A percentile compares a stretch with the other conserved stretches of the same genome.
Evolutionary conservation across 352 stramenopile genomes (phyloP).

Genomic region (Pythium chondricola): DNA sequence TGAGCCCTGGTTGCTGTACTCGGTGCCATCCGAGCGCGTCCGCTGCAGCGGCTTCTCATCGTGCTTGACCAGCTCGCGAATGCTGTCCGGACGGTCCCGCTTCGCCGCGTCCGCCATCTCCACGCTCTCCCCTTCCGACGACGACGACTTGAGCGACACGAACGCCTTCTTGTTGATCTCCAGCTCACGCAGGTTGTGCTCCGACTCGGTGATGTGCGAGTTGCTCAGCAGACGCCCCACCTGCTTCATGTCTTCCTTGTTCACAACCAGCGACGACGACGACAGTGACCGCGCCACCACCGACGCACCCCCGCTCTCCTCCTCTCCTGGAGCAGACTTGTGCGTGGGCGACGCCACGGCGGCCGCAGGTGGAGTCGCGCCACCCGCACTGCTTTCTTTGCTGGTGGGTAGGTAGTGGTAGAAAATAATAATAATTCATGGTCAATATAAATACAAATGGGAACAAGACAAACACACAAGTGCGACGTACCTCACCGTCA

Average conservation of each 20-base stretch:
- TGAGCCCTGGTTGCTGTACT: constrained; percentile 20
- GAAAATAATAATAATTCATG: not conserved
- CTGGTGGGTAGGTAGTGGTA: constrained; percentile 10
- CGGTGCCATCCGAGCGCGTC: constrained; percentile 32
- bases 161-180: constrained; percentile 76
- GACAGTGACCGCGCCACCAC: too few relatives aligned
- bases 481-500: too few relatives aligned
- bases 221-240: constrained; percentile 63
- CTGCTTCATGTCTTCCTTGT: constrained; percentile 74
- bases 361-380: not conserved
- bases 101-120: constrained; percentile 35
- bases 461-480: not conserved
- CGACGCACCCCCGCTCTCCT: too few relatives aligned
- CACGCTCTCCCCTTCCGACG: constrained; percentile 22
- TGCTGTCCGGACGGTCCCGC: constrained; percentile 69
- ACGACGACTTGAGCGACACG: constrained; percentile 19
- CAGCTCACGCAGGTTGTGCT: constrained; percentile 68
- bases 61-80: constrained; percentile 38
- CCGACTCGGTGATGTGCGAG: constrained; percentile 75
- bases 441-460: not conserved
- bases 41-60: constrained; percentile 65
- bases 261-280: constrained; percentile 68
- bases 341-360: not conserved
- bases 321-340: too few relatives aligned
- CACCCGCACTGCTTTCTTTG: constrained; percentile 23